Percentiles rank a stretch among this genome's conserved stretches.
phyloP scores from a whole-genome alignment of 345 rosid genomes.

The Sonneratia alba region DNA sequence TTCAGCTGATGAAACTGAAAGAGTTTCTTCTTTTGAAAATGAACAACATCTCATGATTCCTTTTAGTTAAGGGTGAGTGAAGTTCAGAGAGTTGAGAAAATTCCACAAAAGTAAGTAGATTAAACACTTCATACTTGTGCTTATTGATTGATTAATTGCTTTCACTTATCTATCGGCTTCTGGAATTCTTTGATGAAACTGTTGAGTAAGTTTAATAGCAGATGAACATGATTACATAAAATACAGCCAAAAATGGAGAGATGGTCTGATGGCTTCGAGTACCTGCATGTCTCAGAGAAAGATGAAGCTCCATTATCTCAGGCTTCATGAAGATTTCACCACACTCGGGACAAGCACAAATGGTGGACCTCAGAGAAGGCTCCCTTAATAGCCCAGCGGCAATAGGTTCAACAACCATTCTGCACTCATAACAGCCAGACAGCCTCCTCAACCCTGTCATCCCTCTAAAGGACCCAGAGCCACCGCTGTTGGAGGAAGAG shows the following conservation, averaged over 20 bases:
- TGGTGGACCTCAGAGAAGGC: slow-evolving; percentile 43
- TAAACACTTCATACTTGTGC: neutral
- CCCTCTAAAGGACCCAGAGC: slow-evolving; percentile 33
- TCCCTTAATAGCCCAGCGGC: slow-evolving; percentile 39
- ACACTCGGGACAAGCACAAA: slow-evolving; percentile 57
- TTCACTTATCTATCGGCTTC: neutral
- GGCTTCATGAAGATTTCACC: slow-evolving; percentile 61
- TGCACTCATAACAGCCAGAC: slow-evolving; percentile 70
- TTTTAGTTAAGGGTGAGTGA: neutral
- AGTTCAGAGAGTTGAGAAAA: neutral
- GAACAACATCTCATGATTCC: neutral
- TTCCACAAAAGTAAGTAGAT: neutral
- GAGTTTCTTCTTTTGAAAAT: neutral
- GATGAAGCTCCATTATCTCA: slow-evolving; percentile 66
- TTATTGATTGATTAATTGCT: neutral
- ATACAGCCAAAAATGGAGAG: neutral
- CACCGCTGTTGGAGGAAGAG: slow-evolving; percentile 14
- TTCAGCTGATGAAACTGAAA: neutral
- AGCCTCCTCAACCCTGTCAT: slow-evolving; percentile 55
- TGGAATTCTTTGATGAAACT: neutral
- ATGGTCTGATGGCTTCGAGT: neutral
- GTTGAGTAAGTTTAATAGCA: neutral
- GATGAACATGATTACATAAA: neutral
- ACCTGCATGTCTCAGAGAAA: slow-evolving; percentile 68
- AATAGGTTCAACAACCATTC: slow-evolving; percentile 73